phyloP scores from a whole-genome alignment of 768 basidiomycete genomes.

The Boletus barrowsii region DNA sequence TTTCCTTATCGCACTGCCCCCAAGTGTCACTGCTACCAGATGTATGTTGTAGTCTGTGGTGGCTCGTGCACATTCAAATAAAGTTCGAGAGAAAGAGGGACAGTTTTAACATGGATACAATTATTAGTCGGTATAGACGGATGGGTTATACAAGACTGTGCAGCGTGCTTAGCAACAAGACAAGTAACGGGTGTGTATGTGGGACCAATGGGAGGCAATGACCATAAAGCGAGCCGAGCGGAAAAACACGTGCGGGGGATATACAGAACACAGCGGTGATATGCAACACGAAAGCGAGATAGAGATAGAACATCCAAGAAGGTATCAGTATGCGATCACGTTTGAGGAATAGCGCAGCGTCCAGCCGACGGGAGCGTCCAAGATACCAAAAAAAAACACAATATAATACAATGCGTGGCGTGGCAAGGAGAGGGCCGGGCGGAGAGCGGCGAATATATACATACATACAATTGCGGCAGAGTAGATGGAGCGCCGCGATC shows the following conservation, averaged over 20 bases:
- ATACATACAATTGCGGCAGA: not conserved
- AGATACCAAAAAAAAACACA: slow-evolving; percentile 19
- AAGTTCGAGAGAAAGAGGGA: not conserved
- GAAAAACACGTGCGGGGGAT: not conserved
- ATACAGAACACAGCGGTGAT: slow-evolving; percentile 12
- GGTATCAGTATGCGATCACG: slow-evolving; percentile 13
- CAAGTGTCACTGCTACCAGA: not conserved
- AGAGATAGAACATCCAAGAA: slow-evolving; percentile 20
- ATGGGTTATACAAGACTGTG: slow-evolving; percentile 17
- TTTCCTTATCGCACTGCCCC: not conserved
- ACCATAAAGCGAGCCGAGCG: slow-evolving; percentile 2
- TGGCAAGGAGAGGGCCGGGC: not conserved
- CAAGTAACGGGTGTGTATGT: not conserved
- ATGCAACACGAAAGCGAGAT: slow-evolving; percentile 17
- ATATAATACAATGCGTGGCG: slow-evolving; percentile 13
- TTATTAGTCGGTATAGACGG: slow-evolving; percentile 10
- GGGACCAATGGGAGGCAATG: not conserved
- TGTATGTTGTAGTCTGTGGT: not conserved
- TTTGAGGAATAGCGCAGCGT: slow-evolving; percentile 2
- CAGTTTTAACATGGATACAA: slow-evolving; percentile 20
- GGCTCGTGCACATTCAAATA: not conserved
- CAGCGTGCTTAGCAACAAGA: not conserved
- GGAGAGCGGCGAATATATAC: not conserved
- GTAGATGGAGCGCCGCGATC: not conserved
- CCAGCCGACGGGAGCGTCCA: slow-evolving; percentile 14